phyloP scores from a whole-genome alignment of 352 stramenopile species.

The Phytophthora chlamydospora region DNA sequence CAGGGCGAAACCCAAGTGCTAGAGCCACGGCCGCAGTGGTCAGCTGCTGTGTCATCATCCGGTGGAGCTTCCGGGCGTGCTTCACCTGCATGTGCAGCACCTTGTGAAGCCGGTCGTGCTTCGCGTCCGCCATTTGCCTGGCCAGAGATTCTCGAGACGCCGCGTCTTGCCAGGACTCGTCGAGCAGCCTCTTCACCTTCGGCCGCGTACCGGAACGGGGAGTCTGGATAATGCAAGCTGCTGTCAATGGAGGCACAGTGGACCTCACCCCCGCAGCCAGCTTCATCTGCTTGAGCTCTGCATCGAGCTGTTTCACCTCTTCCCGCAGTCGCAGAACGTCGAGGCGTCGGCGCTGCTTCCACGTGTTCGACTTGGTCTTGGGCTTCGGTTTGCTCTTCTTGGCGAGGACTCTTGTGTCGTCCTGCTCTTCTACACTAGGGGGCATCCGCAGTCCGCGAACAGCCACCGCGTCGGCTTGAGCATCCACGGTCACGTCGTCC shows the following conservation, averaged over 20 bases:
- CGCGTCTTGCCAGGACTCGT: slow-evolving; percentile 23
- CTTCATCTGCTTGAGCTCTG: slow-evolving; percentile 27
- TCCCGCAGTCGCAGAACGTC: slow-evolving; percentile 25
- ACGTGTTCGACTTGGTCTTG: slow-evolving; percentile 31
- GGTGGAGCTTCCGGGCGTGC: slow-evolving; percentile 26
- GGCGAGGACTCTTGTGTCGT: not conserved
- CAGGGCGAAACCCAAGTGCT: slow-evolving; percentile 12
- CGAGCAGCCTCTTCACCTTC: slow-evolving; percentile 6
- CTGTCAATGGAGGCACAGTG: slow-evolving; percentile 14
- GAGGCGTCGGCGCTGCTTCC: slow-evolving; percentile 18
- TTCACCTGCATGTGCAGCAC: slow-evolving; percentile 19
- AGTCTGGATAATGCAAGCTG: not conserved
- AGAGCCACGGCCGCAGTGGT: slow-evolving; percentile 7
- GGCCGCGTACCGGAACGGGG: not conserved
- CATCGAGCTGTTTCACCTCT: slow-evolving; percentile 20
- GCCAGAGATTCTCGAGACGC: slow-evolving; percentile 19
- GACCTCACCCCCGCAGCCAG: slow-evolving; percentile 21
- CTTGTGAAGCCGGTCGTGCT: slow-evolving; percentile 24
- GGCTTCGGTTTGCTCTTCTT: slow-evolving; percentile 2
- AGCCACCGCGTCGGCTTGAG: not conserved
- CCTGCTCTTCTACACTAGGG: not conserved
- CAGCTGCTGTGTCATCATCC: slow-evolving; percentile 23
- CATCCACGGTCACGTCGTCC: not conserved
- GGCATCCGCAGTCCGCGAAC: not conserved
- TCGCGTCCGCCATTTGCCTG: slow-evolving; percentile 13